Conservation (phyloP, 495 filamentous ascomycete species). For the Neurospora intermedia region DNA sequence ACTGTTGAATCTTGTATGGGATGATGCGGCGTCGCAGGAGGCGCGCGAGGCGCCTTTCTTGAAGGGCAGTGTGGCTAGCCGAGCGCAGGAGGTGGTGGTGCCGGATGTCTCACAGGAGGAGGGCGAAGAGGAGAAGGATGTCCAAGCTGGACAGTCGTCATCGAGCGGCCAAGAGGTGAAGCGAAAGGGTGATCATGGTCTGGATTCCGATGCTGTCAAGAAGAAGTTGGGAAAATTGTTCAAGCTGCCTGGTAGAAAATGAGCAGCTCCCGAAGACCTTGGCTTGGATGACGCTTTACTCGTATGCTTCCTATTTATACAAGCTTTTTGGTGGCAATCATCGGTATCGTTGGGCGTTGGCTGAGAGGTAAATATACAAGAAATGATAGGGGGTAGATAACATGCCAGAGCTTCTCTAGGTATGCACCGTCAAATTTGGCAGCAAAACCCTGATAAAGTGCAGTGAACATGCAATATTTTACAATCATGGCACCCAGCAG, state of each 20-base stretch:
- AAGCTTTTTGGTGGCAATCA: conserved; percentile 2
- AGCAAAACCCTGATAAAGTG: background rate
- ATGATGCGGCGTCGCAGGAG: conserved; percentile 38
- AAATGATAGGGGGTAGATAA: background rate
- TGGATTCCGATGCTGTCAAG: conserved; percentile 23
- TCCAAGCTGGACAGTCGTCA: conserved; percentile 16
- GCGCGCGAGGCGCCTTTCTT: conserved; percentile 46
- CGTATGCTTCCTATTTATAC: background rate
- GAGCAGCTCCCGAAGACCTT: conserved; percentile 4
- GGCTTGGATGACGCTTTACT: background rate
- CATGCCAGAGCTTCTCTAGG: background rate
- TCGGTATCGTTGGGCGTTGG: conserved; percentile 7
- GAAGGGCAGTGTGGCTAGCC: conserved; percentile 53
- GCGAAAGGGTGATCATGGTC: conserved; percentile 32
- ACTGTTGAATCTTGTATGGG: conserved; percentile 72
- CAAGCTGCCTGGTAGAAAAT: conserved; percentile 50
- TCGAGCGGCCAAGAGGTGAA: conserved; percentile 31
- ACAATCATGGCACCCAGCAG: background rate
- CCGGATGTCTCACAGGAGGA: conserved; percentile 29
- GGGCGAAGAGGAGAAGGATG: conserved; percentile 33
- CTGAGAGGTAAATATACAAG: background rate
- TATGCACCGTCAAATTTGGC: background rate
- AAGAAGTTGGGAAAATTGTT: conserved; percentile 61
- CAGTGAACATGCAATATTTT: background rate
- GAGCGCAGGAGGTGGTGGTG: conserved; percentile 53